Percentiles rank a stretch among this genome's conserved stretches.
Evolutionary conservation across 371 early-diverging fungal species (phyloP).

Genomic region (Rhizopus arrhizus): DNA sequence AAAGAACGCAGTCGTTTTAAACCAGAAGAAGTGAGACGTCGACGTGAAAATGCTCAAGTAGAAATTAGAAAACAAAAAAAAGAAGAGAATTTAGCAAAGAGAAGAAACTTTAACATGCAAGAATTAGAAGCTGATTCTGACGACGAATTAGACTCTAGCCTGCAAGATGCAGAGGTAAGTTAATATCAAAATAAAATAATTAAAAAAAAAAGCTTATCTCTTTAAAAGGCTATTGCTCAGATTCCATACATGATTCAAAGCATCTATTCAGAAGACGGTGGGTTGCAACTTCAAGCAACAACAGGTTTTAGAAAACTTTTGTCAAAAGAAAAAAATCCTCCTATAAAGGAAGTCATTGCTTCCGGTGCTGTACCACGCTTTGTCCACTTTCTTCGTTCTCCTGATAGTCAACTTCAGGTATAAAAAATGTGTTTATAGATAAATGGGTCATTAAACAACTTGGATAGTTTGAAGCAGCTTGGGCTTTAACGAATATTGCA

Average conservation of each 20-base stretch:
- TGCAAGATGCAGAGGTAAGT: conserved; percentile 55
- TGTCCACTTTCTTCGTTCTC: conserved; percentile 89
- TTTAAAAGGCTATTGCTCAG: conserved; percentile 51
- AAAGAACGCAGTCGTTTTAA: conserved; percentile 87
- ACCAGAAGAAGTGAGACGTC: conserved; percentile 90
- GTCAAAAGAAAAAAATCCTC: conserved; percentile 97
- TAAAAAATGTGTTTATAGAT: conserved; percentile 3
- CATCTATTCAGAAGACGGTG: conserved; percentile 74
- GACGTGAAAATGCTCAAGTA: conserved; percentile 90
- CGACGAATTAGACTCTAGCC: conserved; percentile 68
- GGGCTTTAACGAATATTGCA: conserved; percentile 99
- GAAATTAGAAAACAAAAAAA: conserved; percentile 95
- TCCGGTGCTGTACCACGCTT: conserved; percentile 95
- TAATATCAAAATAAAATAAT: background rate
- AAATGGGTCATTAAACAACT: background rate
- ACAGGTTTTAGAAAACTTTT: conserved; percentile 95
- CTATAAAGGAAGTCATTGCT: conserved; percentile 96
- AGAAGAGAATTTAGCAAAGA: conserved; percentile 91
- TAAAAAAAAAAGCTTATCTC: background rate
- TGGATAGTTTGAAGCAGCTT: conserved; percentile 97
- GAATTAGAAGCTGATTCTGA: conserved; percentile 75
- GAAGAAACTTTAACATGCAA: conserved; percentile 76
- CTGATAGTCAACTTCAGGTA: conserved; percentile 88
- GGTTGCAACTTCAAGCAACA: conserved; percentile 81
- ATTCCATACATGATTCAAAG: conserved; percentile 76